Conservation (phyloP, 257 asterid species). For the Scutellaria minor region DNA sequence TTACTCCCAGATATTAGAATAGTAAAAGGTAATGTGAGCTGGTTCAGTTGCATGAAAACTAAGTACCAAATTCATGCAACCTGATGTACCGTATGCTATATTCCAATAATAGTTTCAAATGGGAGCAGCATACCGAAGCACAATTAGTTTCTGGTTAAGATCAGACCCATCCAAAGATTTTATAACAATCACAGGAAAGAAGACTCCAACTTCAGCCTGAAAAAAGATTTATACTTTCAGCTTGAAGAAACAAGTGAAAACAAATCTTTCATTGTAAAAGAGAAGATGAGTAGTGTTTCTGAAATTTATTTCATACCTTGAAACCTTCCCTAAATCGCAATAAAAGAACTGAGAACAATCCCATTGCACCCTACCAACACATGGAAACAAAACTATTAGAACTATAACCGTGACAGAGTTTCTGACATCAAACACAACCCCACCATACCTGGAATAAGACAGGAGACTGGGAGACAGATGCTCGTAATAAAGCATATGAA, state of each 20-base stretch:
- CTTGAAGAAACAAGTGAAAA: slow-evolving; percentile 33
- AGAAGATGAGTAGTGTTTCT: slow-evolving; percentile 27
- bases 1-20: slow-evolving; percentile 18
- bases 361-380: slow-evolving; percentile 74
- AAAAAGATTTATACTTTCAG: slow-evolving; percentile 36
- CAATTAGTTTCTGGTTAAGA: slow-evolving; percentile 69
- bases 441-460: slow-evolving; percentile 75
- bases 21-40: slow-evolving; percentile 5
- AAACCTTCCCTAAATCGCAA: slow-evolving; percentile 89
- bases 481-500: slow-evolving; percentile 82
- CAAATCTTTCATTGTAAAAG: slow-evolving; percentile 20
- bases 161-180: slow-evolving; percentile 90
- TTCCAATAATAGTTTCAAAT: slow-evolving; percentile 28
- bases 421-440: slow-evolving; percentile 25
- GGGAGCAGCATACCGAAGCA: slow-evolving; percentile 69
- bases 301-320: slow-evolving; percentile 60
- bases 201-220: slow-evolving; percentile 88
- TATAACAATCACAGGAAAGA: slow-evolving; percentile 84
- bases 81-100: slow-evolving; percentile 26
- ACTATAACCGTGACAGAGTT: slow-evolving; percentile 32
- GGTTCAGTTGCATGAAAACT: slow-evolving; percentile 5
- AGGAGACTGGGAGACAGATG: slow-evolving; percentile 78
- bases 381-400: slow-evolving; percentile 40
- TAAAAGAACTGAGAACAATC: slow-evolving; percentile 78
- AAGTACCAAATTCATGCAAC: slow-evolving; percentile 27